Evolutionary conservation across 306 rosid genomes (phyloP).

Genomic region (Cucurbita pepo): DNA sequence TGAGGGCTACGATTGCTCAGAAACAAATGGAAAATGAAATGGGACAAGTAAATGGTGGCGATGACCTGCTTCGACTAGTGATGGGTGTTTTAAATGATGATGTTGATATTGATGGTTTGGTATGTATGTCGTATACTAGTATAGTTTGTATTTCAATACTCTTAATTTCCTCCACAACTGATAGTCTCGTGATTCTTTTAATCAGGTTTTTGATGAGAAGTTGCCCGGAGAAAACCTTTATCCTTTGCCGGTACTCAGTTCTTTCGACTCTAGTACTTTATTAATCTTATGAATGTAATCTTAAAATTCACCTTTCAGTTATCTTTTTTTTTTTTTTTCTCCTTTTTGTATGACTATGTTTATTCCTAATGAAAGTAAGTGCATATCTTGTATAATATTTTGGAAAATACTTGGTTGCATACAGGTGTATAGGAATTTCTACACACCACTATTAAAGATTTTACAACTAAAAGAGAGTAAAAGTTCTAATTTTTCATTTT

Average conservation of each 20-base stretch:
- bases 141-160: not conserved
- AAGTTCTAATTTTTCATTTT: too few species aligned
- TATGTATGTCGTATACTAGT: constrained; percentile 18
- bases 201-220: constrained; percentile 84
- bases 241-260: constrained; percentile 64
- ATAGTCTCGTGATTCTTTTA: constrained; percentile 6
- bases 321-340: not conserved
- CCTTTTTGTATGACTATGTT: not conserved
- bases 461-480: too few species aligned
- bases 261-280: not conserved
- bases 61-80: constrained; percentile 70
- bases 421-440: too few species aligned
- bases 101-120: constrained; percentile 91
- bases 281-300: not conserved
- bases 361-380: not conserved
- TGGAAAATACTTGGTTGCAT: too few species aligned
- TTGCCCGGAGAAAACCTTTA: constrained; percentile 82
- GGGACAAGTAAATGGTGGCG: constrained; percentile 65
- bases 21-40: constrained; percentile 79
- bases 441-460: too few species aligned
- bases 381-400: too few species aligned
- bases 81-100: constrained; percentile 73
- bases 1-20: constrained; percentile 89
- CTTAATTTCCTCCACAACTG: not conserved
- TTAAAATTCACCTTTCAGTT: not conserved